These are phyloP conservation scores for Globisporangium nodosum DNA, from an alignment of 352 stramenopile species.

Conservation along the genomic window DNA sequence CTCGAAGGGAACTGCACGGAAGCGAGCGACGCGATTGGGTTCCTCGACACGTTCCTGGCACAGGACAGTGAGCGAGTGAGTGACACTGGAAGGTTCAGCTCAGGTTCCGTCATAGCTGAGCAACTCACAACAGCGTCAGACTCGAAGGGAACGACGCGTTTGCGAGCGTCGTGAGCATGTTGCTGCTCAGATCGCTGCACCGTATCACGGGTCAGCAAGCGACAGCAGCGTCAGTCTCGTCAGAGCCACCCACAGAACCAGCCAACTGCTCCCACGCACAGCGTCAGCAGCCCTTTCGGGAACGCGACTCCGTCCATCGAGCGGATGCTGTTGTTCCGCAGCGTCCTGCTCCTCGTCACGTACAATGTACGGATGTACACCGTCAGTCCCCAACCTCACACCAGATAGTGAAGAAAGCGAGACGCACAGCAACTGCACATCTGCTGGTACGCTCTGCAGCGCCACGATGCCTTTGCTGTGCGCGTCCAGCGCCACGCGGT, in stretches of 20 bases:
- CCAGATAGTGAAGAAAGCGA: background rate
- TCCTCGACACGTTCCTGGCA: conserved; percentile 29
- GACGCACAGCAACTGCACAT: conserved; percentile 15
- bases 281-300: conserved; percentile 16
- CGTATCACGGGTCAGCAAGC: no score
- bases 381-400: background rate
- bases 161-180: conserved; percentile 5
- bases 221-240: background rate
- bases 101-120: no score
- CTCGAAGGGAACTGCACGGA: conserved; percentile 17
- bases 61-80: no score
- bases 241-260: no score
- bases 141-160: conserved; percentile 1
- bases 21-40: conserved; percentile 25
- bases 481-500: conserved; percentile 18
- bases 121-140: conserved; percentile 4
- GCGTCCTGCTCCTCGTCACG: conserved; percentile 11
- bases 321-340: conserved; percentile 30
- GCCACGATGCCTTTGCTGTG: conserved; percentile 18
- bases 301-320: conserved; percentile 20
- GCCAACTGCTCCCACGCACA: conserved; percentile 17
- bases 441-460: conserved; percentile 25
- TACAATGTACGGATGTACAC: no score
- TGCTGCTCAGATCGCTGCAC: conserved; percentile 4
- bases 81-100: background rate